Conservation (phyloP, 805 yeast genomes). For the Ogataea degrootiae region DNA sequence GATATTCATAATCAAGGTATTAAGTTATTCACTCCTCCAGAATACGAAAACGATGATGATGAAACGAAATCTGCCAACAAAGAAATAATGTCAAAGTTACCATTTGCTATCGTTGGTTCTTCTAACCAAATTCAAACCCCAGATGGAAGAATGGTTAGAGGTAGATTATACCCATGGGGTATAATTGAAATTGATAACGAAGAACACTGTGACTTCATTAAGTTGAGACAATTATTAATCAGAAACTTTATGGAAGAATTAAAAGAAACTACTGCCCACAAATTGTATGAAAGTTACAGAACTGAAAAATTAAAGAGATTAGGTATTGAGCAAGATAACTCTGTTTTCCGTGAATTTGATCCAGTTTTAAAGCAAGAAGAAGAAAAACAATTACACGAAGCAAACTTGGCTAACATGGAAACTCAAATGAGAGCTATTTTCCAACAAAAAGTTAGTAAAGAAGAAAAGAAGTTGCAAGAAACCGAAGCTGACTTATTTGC, state of each 20-base stretch:
- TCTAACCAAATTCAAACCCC: slow-evolving; percentile 61
- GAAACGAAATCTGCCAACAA: slow-evolving; percentile 66
- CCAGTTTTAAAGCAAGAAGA: slow-evolving; percentile 91
- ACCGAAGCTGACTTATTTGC: slow-evolving; percentile 95
- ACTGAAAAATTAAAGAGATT: slow-evolving; percentile 69
- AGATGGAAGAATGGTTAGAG: slow-evolving; percentile 81
- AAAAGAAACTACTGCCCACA: slow-evolving; percentile 74
- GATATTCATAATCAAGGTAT: slow-evolving; percentile 76
- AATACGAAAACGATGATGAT: slow-evolving; percentile 73
- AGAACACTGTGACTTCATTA: slow-evolving; percentile 86
- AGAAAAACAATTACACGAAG: slow-evolving; percentile 89
- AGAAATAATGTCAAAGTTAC: slow-evolving; percentile 66
- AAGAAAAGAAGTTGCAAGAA: slow-evolving; percentile 94
- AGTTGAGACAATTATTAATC: slow-evolving; percentile 80
- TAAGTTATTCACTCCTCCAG: slow-evolving; percentile 70
- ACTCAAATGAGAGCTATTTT: slow-evolving; percentile 94
- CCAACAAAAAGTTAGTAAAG: slow-evolving; percentile 93
- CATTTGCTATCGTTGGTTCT: slow-evolving; percentile 94
- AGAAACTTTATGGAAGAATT: slow-evolving; percentile 92
- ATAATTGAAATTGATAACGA: slow-evolving; percentile 92
- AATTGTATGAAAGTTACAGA: slow-evolving; percentile 84
- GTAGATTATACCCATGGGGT: slow-evolving; percentile 97
- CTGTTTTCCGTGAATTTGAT: slow-evolving; percentile 92
- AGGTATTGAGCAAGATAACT: slow-evolving; percentile 89
- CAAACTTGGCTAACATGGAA: slow-evolving; percentile 89